Percentiles rank a stretch among this genome's conserved stretches.
phyloP scores from a whole-genome alignment of 495 filamentous ascomycete species.

The Corynascus novoguineensis region DNA sequence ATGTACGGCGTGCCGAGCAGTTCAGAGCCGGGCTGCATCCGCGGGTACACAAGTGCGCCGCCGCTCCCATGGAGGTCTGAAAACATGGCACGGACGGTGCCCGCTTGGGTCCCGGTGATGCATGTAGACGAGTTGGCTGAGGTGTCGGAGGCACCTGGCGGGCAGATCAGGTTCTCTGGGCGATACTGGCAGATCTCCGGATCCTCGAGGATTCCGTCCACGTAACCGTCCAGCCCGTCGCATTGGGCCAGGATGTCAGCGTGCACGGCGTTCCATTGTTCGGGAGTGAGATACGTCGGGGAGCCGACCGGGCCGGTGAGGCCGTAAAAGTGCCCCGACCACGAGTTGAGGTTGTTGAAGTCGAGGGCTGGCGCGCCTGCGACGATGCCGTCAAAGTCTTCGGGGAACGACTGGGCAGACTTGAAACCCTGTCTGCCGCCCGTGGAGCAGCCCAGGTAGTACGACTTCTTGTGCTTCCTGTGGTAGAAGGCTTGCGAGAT shows the following conservation, averaged over 20 bases:
- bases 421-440: constrained; percentile 56
- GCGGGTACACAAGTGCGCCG: constrained; percentile 49
- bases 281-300: constrained; percentile 47
- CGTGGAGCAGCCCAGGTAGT: constrained; percentile 54
- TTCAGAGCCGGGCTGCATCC: constrained; percentile 35
- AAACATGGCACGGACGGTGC: constrained; percentile 50
- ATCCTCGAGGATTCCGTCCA: constrained; percentile 60
- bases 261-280: constrained; percentile 48
- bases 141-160: constrained; percentile 1
- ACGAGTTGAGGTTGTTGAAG: constrained; percentile 30
- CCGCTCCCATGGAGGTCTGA: constrained; percentile 42
- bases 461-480: constrained; percentile 39
- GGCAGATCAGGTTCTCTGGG: constrained; percentile 51
- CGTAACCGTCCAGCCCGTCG: constrained; percentile 56
- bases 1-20: constrained; percentile 4
- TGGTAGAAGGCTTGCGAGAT: constrained; percentile 43
- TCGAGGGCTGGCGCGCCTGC: constrained; percentile 32
- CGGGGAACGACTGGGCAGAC: constrained; percentile 47
- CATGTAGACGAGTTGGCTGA: constrained; percentile 38
- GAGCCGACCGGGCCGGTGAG: constrained; percentile 29
- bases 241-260: constrained; percentile 60
- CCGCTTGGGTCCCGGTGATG: constrained; percentile 51
- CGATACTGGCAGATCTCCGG: constrained; percentile 55
- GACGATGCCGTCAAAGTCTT: constrained; percentile 63
- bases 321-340: not conserved